Evolutionary conservation across 2,329 filamentous ascomycete species (phyloP).

Genomic region (Curvularia hawaiiensis): DNA sequence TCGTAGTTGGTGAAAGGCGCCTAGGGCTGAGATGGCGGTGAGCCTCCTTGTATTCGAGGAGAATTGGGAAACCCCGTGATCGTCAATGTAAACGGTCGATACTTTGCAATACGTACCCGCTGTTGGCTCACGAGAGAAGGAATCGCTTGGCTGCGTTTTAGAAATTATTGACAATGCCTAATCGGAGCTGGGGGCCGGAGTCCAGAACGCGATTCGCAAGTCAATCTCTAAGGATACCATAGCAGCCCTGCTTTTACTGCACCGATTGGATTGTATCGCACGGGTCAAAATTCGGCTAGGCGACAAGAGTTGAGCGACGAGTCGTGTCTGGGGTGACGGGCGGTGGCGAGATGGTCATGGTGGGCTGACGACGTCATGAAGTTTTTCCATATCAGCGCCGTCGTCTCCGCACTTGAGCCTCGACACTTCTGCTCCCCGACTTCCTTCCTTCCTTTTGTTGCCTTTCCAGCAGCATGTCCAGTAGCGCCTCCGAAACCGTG

Average conservation of each 20-base stretch:
- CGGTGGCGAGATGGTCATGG: conserved; percentile 14
- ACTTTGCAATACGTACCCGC: not conserved
- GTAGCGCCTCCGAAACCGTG: conserved; percentile 19
- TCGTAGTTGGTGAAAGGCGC: not conserved
- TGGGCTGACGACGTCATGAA: conserved; percentile 19
- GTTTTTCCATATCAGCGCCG: conserved; percentile 4
- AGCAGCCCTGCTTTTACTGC: not conserved
- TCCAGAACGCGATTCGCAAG: not conserved
- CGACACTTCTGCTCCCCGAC: conserved; percentile 1
- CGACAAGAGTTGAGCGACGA: not conserved
- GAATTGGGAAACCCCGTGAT: not conserved
- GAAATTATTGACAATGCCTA: not conserved
- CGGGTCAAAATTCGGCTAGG: not conserved
- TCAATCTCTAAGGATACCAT: not conserved
- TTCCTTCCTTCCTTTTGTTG: not conserved
- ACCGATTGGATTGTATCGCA: not conserved
- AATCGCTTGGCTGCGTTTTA: not conserved
- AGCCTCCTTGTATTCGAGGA: not conserved
- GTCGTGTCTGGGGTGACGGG: conserved; percentile 10
- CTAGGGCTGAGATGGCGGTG: not conserved
- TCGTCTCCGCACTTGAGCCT: not conserved
- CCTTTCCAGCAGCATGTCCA: conserved; percentile 19
- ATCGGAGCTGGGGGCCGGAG: not conserved
- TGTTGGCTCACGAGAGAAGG: not conserved
- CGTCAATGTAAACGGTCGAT: not conserved